A percentile compares a stretch with the other conserved stretches of the same genome.
These are phyloP conservation scores for Tricholoma matsutake DNA, from an alignment of 768 basidiomycete species.

Conservation along the genomic window DNA sequence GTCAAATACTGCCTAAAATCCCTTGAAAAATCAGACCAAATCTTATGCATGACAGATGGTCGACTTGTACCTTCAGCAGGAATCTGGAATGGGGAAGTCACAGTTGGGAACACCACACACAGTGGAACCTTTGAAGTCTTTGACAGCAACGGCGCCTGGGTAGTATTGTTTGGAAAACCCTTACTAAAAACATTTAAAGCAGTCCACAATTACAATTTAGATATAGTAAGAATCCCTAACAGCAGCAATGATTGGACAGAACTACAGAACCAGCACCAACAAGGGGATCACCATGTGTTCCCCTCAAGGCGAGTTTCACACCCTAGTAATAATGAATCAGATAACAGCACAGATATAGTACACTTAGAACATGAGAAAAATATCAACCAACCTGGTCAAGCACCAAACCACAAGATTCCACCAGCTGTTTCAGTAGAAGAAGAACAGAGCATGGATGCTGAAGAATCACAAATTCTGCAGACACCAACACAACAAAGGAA, in stretches of 20 bases:
- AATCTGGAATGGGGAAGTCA: constrained; percentile 4
- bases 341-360: too few relatives aligned
- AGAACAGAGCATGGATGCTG: too few relatives aligned
- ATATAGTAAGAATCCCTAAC: too few relatives aligned
- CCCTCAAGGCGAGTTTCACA: constrained; percentile 1
- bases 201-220: too few relatives aligned
- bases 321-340: too few relatives aligned
- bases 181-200: constrained; percentile 17
- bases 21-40: constrained; percentile 1
- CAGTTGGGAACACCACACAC: background rate
- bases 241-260: background rate
- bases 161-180: constrained; percentile 30
- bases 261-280: constrained; percentile 1
- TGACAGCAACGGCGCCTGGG: constrained; percentile 24
- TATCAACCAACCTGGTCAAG: too few relatives aligned
- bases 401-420: too few relatives aligned
- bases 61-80: constrained; percentile 6
- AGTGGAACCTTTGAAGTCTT: constrained; percentile 21
- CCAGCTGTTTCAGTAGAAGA: background rate
- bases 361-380: constrained; percentile 5
- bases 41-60: constrained; percentile 24
- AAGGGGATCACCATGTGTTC: too few relatives aligned
- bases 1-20: background rate
- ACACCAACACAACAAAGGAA: background rate
- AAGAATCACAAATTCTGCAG: too few relatives aligned